Percentiles rank a stretch among this genome's conserved stretches.
Conservation (phyloP, 345 rosid species). For the Lepidium aucheri region DNA sequence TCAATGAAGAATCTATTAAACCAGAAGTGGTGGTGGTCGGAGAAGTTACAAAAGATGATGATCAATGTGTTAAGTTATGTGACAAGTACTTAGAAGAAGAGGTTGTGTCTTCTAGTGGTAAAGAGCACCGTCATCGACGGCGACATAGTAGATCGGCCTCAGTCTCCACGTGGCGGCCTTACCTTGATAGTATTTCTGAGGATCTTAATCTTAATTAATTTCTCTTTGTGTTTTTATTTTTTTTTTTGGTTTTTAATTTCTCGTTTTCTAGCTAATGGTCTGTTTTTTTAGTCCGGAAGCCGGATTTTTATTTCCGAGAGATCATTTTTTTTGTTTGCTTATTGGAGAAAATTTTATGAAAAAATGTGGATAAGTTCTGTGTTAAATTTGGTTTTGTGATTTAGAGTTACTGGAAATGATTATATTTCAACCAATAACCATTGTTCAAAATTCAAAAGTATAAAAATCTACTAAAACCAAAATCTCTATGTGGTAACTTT, state of each 20-base stretch:
- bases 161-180: conserved; percentile 61
- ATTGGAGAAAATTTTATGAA: neutral
- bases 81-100: conserved; percentile 26
- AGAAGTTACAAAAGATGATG: neutral
- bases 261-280: conserved; percentile 19
- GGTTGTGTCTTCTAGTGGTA: conserved; percentile 1
- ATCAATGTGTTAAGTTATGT: conserved; percentile 17
- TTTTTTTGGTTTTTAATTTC: neutral
- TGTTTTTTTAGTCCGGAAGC: conserved; percentile 21
- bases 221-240: neutral
- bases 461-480: neutral
- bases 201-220: conserved; percentile 32
- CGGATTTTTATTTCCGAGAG: conserved; percentile 21
- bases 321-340: neutral
- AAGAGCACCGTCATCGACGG: conserved; percentile 45
- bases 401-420: neutral
- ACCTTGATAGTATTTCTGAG: conserved; percentile 70
- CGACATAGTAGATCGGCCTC: conserved; percentile 45
- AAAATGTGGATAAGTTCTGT: conserved; percentile 15
- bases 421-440: neutral
- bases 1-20: neutral
- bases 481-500: neutral
- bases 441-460: neutral
- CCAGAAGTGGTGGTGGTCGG: neutral
- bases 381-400: conserved; percentile 13